Evolutionary conservation across 176 grass and related monocot species (phyloP), one percentile per base, ranked within the genome.

Genomic region (Carex kokanica): DNA sequence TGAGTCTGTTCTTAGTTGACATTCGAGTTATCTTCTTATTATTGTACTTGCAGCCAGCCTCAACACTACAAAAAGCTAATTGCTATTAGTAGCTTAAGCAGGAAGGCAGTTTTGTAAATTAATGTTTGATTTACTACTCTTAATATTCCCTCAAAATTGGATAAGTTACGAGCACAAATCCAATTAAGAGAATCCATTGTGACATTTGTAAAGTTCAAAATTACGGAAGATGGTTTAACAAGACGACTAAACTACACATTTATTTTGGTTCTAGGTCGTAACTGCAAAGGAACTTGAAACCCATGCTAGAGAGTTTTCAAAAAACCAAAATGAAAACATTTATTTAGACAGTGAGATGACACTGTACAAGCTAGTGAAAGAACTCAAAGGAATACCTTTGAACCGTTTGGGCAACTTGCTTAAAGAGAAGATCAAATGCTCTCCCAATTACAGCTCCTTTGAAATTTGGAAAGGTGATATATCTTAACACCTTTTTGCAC

Each of bases 391-490:
- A 62, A 72, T 14, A 57, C 91, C 57, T 64, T 85, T 94, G 58
- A 18, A 84, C 29, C 45, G 73, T 63, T 84, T 94, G 81, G 90
- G 85, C 6, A 84, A 91, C 40, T 29, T 83, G 20, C 88, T 92
- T 81, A 41, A 87, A 88, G 65, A 87, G 81, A 72, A 70, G 11
- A 88, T 86, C 47, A 73, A 79, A 53, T 66, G 85, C 5, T 47
- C 88, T 85, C 90, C 90, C 59, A 92, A 90, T 83, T 5, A 85
- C 41, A 56, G 83, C 21, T 64, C 81, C 74, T 92, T 83, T 81
- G 75, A 78, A 36, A 86, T 83, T 25, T 90, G 93, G 93, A 92
- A 95, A 88, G 93, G 93, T 95, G 89, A 58, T 58, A 58, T 58
- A 16, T 58, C 6, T 18, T 57, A 57, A 57, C 3, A 57, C 14